Evolutionary conservation across 2,329 filamentous ascomycete species (phyloP), one percentile per base, ranked within the genome.

Genomic region (Dendrostoma leiphaemia): DNA sequence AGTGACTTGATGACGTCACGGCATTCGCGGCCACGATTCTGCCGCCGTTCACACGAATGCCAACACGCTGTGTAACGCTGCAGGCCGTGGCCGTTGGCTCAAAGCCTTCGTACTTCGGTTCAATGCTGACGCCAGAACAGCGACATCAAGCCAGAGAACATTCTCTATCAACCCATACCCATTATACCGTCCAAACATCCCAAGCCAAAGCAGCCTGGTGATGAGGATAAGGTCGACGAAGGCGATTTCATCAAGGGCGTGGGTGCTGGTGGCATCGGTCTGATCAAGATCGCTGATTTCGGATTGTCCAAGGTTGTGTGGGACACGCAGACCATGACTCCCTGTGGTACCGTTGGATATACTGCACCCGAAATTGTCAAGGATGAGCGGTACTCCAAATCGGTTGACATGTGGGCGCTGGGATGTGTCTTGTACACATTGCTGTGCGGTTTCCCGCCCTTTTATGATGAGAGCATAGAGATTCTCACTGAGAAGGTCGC

Each of bases 291-390:
- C 70, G 94, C 94, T 67, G 94, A 99, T 67, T 99, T 99, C 68
- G 94, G 94, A 51, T 79, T 99, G 9, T 97, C 93, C 60, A 99
- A 99, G 74, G 89, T 99, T 61, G 91, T 99, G 15, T 99, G 94
- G 94, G 94, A 97, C 65, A 94, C 85, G 63, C 90, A 96, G 68
- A 99, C 94, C 9, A 97, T 97, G 90, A 99, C 94, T 3, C 94
- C 94, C n/a, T 99, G 94, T 70, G 94, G 94, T 54, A 99, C 94
- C 0, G 94, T 97, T 54, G 94, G 94, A 40, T 99, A 99, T 74
- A 97, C 94, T 4, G 94, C 94, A 3, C 94, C 94, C 7, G 94
- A 99, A 69, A 99, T 99, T 59, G 94, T 99, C 69, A 97, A 97
- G 74, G 94, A 99, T 72, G 94, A 99, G 74, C 85, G 92, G 21